Conservation (phyloP, 768 basidiomycete species). For the Arthromyces matolae region DNA sequence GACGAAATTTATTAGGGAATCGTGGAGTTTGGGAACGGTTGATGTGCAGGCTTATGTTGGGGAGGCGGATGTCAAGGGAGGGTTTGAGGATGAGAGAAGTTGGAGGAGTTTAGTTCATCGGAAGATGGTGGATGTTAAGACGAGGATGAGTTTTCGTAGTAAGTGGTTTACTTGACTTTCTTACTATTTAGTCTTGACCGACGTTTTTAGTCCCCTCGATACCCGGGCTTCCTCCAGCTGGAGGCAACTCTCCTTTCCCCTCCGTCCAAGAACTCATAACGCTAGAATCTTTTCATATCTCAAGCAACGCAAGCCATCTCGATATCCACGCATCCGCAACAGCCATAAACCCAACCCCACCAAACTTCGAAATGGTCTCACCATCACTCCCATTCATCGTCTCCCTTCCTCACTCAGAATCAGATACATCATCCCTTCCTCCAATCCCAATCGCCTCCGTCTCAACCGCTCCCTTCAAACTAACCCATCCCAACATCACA, state of each 20-base stretch:
- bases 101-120: constrained; percentile 47
- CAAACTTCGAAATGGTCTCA: constrained; percentile 42
- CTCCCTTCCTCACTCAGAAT: constrained; percentile 38
- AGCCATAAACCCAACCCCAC: constrained; percentile 53
- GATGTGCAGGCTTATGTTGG: constrained; percentile 41
- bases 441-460: constrained; percentile 52
- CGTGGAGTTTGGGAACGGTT: constrained; percentile 54
- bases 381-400: constrained; percentile 63
- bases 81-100: constrained; percentile 34
- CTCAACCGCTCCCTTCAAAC: constrained; percentile 48
- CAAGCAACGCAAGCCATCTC: constrained; percentile 30
- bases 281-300: constrained; percentile 50
- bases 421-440: constrained; percentile 5
- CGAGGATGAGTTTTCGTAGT: constrained; percentile 52
- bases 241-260: constrained; percentile 47
- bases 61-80: constrained; percentile 48
- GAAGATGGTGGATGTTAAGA: constrained; percentile 42
- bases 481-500: constrained; percentile 68
- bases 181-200: neutral
- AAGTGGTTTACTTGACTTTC: constrained; percentile 23
- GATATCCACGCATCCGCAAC: constrained; percentile 52
- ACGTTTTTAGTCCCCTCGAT: constrained; percentile 26
- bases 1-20: constrained; percentile 47
- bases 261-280: constrained; percentile 56
- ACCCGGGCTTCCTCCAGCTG: constrained; percentile 64